These are phyloP conservation scores for Pichia cephalocereana DNA, from an alignment of 805 yeast species.

Conservation along the genomic window DNA sequence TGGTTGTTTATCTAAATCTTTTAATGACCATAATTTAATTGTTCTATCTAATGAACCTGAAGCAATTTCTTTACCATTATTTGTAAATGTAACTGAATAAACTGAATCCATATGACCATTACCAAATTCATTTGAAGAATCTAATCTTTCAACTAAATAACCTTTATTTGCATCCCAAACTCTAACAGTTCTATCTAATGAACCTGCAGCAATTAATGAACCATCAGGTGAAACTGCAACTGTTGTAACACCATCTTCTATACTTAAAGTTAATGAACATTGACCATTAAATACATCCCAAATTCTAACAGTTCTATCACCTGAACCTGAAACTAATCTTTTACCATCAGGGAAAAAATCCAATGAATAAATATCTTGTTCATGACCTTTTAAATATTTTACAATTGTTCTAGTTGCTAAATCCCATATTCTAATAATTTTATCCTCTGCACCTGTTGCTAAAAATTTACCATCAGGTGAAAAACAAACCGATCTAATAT, in stretches of 20 bases:
- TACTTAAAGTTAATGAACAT: constrained; percentile 78
- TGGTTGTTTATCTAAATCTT: constrained; percentile 41
- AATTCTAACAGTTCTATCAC: constrained; percentile 91
- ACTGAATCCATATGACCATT: constrained; percentile 96
- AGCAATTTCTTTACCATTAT: constrained; percentile 84
- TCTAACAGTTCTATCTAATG: constrained; percentile 88
- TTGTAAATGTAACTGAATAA: constrained; percentile 87
- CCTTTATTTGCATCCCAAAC: constrained; percentile 96
- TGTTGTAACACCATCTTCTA: constrained; percentile 97
- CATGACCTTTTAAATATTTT: constrained; percentile 85
- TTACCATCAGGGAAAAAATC: constrained; percentile 94
- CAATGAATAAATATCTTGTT: constrained; percentile 93
- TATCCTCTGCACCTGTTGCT: constrained; percentile 92
- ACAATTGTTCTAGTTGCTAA: constrained; percentile 76
- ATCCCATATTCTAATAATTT: constrained; percentile 93
- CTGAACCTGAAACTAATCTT: constrained; percentile 89
- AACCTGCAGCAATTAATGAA: constrained; percentile 89
- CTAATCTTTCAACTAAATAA: constrained; percentile 82
- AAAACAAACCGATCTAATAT: constrained; percentile 92
- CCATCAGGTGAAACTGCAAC: constrained; percentile 97
- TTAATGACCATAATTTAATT: constrained; percentile 90
- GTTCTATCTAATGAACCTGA: constrained; percentile 94
- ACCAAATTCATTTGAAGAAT: constrained; percentile 76
- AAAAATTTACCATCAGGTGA: constrained; percentile 89
- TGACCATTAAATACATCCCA: constrained; percentile 92